Percentiles rank a stretch among this genome's conserved stretches.
Evolutionary conservation across 768 basidiomycete species (phyloP).

Genomic region (Hygrophorus pudorinus): DNA sequence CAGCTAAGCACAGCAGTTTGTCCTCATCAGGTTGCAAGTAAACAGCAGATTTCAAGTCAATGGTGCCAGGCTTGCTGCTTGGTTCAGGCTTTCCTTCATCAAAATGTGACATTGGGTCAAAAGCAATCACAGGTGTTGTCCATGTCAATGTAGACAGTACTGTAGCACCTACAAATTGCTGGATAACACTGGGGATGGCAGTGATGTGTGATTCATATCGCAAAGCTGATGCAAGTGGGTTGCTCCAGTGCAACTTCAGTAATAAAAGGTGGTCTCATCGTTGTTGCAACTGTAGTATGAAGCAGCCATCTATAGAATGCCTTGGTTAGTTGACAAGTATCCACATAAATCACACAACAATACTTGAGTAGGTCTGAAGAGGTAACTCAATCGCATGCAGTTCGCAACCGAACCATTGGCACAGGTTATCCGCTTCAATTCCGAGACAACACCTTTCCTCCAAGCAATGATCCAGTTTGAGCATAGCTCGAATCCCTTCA

Average conservation of each 20-base stretch:
- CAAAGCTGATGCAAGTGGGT: slow-evolving; percentile 6
- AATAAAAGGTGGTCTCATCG: slow-evolving; percentile 7
- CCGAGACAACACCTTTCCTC: slow-evolving; percentile 20
- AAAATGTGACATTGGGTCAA: too few relatives aligned
- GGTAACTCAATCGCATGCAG: slow-evolving; percentile 16
- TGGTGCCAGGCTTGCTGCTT: too few relatives aligned
- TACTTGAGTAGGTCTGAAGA: slow-evolving; percentile 12
- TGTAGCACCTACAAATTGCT: not conserved
- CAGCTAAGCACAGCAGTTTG: not conserved
- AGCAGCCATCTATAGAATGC: slow-evolving; percentile 10
- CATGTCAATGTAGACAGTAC: too few relatives aligned
- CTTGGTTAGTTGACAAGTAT: slow-evolving; percentile 1
- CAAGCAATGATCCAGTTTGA: slow-evolving; percentile 17
- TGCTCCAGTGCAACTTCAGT: slow-evolving; percentile 8
- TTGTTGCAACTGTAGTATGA: slow-evolving; percentile 8
- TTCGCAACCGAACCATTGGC: slow-evolving; percentile 23
- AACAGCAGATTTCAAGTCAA: too few relatives aligned
- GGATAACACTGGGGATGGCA: not conserved
- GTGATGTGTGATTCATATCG: slow-evolving; percentile 5
- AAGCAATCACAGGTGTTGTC: too few relatives aligned
- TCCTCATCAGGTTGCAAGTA: not conserved
- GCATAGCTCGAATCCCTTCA: slow-evolving; percentile 12
- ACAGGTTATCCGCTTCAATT: slow-evolving; percentile 23
- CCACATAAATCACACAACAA: slow-evolving; percentile 1
- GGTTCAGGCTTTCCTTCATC: too few relatives aligned